These are phyloP conservation scores for Fusarium aywerte DNA, from an alignment of 2,329 filamentous ascomycete genomes.

Conservation along the genomic window DNA sequence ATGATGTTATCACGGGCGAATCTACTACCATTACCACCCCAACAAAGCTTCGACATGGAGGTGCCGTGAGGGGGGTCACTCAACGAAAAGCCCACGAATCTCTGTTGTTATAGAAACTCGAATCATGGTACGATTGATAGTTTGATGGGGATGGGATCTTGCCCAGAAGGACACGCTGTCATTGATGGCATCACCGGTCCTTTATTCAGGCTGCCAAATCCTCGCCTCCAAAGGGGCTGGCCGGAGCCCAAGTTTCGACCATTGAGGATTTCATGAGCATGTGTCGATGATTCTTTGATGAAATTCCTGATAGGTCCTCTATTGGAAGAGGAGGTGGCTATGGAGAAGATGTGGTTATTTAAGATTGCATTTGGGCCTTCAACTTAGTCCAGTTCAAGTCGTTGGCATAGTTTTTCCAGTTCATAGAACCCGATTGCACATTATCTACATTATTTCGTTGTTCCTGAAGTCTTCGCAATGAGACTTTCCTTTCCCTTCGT, in stretches of 20 bases:
- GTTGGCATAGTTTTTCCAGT: neutral
- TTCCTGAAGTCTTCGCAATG: conserved; percentile 27
- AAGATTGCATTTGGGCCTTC: conserved; percentile 3
- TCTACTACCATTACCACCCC: neutral
- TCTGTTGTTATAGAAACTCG: neutral
- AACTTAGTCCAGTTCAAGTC: neutral
- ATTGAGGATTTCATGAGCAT: neutral
- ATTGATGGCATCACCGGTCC: neutral
- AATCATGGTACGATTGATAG: neutral
- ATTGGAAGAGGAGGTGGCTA: neutral
- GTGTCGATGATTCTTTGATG: conserved; percentile 11
- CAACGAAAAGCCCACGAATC: neutral
- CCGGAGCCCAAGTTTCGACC: neutral
- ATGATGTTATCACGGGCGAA: neutral
- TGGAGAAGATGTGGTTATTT: conserved; percentile 1
- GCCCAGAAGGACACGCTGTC: too few species aligned
- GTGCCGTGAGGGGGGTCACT: conserved; percentile 24
- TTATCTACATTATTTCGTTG: conserved; percentile 2
- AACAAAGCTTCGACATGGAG: neutral
- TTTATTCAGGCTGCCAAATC: neutral
- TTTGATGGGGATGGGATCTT: neutral
- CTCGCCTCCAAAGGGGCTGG: neutral
- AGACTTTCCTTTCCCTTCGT: conserved; percentile 38
- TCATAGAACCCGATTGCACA: neutral
- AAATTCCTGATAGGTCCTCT: neutral